Evolutionary conservation across 257 asterid genomes (phyloP), one percentile per base, ranked within the genome.

Genomic region (Fraxinus cuspidata): DNA sequence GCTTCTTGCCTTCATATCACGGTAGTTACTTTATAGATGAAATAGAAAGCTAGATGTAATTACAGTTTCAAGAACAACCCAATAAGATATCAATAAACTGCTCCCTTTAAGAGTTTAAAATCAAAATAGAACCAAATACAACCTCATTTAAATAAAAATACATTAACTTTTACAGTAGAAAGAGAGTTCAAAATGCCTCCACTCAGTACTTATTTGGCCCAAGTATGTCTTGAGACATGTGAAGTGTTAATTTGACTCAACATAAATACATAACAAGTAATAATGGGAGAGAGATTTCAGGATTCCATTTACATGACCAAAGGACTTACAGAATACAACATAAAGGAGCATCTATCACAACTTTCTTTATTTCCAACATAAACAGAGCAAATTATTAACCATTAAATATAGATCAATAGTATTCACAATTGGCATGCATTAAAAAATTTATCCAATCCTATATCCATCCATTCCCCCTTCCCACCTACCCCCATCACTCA

Each of bases 401-500:
- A 10, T 63, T 63, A 63, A 12, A 23, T 63, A 63, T 27, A 9
- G 25, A 10, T 63, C 32, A 63, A 1, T 25, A 25, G 68, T 60
- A 23, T 11, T 60, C 68, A 63, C 32, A 11, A 10, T 63, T 63
- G 15, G 29, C 11, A 27, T 63, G 21, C 4, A 7, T 63, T 25
- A 1, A 25, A 25, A 63, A 9, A 10, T 38, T 32, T 49, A 25
- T 49, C 68, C 18, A 34, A 32, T 21, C 42, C 31, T 65, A 0
- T 18, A 60, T 6, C 63, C 40, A 38, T 27, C 18, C 6, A 31
- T 51, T 65, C 13, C 51, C 49, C 66, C 42, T 35, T 16, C 29
- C 37, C 69, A 40, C 72, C 32, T 15, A 32, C 77, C 66, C 16
- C 68, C 42, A 19, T 60, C 75, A 72, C 67, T 70, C 25, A 6